phyloP scores from a whole-genome alignment of 345 rosid species.

The Eucalyptus brandiana region DNA sequence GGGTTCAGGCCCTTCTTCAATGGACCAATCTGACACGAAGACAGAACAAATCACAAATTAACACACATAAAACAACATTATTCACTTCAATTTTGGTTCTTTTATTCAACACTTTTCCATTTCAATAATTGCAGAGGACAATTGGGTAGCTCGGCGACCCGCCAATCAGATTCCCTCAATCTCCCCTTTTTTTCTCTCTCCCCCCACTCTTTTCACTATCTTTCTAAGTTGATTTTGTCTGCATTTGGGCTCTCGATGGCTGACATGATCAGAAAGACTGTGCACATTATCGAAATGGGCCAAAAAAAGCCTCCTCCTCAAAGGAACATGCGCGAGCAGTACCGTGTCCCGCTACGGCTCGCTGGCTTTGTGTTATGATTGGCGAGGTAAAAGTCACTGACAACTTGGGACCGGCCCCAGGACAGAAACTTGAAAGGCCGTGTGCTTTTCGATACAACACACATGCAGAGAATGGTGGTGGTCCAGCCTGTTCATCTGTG shows the following conservation, averaged over 20 bases:
- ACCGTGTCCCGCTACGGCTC: background rate
- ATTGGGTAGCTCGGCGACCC: background rate
- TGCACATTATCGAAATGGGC: background rate
- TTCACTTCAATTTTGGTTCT: background rate
- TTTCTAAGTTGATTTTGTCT: background rate
- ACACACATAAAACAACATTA: background rate
- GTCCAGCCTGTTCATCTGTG: background rate
- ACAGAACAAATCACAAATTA: background rate
- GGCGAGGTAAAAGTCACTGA: background rate
- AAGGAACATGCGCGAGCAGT: background rate
- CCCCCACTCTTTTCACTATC: background rate
- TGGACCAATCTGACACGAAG: slow-evolving; percentile 47
- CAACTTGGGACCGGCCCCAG: background rate
- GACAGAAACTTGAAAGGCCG: background rate
- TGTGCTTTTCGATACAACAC: background rate
- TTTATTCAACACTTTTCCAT: background rate
- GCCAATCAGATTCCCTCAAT: background rate
- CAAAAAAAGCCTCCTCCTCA: background rate
- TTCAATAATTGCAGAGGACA: background rate
- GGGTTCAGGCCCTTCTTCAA: slow-evolving; percentile 86
- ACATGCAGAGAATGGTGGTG: background rate
- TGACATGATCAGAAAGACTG: background rate
- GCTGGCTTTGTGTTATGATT: background rate
- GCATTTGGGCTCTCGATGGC: background rate
- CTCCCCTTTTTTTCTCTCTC: background rate